Conservation (phyloP, 2,329 filamentous ascomycete species). For the Claviceps pusilla region DNA sequence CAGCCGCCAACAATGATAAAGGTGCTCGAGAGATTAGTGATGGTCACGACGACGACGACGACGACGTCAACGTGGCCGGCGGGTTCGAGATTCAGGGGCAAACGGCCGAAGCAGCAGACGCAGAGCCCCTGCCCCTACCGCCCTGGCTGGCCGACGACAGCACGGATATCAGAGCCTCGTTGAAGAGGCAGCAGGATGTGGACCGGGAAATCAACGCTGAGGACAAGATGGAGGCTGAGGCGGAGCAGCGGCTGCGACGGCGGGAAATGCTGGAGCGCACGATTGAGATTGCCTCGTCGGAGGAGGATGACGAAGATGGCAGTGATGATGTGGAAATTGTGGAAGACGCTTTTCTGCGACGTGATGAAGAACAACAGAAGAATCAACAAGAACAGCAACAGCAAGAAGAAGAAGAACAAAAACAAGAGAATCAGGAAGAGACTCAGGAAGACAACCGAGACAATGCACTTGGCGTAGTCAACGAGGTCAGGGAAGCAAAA, state of each 20-base stretch:
- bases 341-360: slow-evolving; percentile 22
- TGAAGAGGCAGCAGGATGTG: slow-evolving; percentile 41
- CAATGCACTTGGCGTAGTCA: neutral
- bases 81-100: slow-evolving; percentile 45
- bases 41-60: slow-evolving; percentile 4
- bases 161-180: slow-evolving; percentile 49
- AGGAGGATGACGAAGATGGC: slow-evolving; percentile 37
- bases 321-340: slow-evolving; percentile 44
- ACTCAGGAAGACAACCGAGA: neutral
- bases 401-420: neutral
- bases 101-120: slow-evolving; percentile 22
- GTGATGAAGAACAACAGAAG: neutral
- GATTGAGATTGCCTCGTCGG: slow-evolving; percentile 49
- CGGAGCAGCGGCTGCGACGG: slow-evolving; percentile 35
- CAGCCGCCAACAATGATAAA: neutral
- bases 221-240: slow-evolving; percentile 40
- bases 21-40: neutral
- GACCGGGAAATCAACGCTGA: slow-evolving; percentile 50
- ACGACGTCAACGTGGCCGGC: slow-evolving; percentile 40
- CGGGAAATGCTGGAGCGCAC: slow-evolving; percentile 31
- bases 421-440: neutral
- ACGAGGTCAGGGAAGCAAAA: neutral
- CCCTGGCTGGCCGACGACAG: slow-evolving; percentile 54
- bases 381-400: neutral
- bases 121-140: slow-evolving; percentile 54